These are phyloP conservation scores for Phytophthora rubi DNA, from an alignment of 352 stramenopile species.

Conservation along the genomic window DNA sequence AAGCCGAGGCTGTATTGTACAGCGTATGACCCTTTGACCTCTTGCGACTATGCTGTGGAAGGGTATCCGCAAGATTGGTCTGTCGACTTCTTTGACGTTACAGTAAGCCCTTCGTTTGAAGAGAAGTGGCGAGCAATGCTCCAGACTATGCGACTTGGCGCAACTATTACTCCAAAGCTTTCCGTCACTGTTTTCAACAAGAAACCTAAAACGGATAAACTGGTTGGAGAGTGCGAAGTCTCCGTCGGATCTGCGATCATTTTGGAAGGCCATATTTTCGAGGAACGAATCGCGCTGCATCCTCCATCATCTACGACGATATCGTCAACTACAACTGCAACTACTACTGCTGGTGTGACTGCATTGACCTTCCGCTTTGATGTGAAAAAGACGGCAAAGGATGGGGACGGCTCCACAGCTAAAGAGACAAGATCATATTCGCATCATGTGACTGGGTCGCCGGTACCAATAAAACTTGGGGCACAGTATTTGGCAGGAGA, in stretches of 20 bases:
- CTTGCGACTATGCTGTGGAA: constrained; percentile 78
- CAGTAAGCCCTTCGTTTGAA: constrained; percentile 55
- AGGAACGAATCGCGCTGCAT: constrained; percentile 64
- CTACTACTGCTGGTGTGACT: constrained; percentile 40
- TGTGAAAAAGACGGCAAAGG: constrained; percentile 43
- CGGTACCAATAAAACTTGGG: constrained; percentile 29
- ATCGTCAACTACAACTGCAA: constrained; percentile 5
- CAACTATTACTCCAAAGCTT: constrained; percentile 71
- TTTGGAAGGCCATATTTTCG: constrained; percentile 74
- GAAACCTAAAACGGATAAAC: constrained; percentile 66
- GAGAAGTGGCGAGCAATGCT: constrained; percentile 60
- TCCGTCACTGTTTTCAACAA: constrained; percentile 75
- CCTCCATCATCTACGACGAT: constrained; percentile 23
- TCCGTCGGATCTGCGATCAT: constrained; percentile 74
- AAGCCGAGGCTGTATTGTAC: constrained; percentile 74
- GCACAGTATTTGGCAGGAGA: constrained; percentile 39
- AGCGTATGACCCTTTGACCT: constrained; percentile 82
- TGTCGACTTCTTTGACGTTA: constrained; percentile 70
- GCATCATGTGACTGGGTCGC: constrained; percentile 13
- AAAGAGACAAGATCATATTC: not conserved
- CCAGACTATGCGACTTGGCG: constrained; percentile 57
- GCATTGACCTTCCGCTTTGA: constrained; percentile 72
- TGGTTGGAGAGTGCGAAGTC: constrained; percentile 80
- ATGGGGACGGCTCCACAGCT: not conserved
- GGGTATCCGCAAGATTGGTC: constrained; percentile 67